phyloP scores from a whole-genome alignment of 1,139 yeast genomes.

The Taphrina wiesneri region DNA sequence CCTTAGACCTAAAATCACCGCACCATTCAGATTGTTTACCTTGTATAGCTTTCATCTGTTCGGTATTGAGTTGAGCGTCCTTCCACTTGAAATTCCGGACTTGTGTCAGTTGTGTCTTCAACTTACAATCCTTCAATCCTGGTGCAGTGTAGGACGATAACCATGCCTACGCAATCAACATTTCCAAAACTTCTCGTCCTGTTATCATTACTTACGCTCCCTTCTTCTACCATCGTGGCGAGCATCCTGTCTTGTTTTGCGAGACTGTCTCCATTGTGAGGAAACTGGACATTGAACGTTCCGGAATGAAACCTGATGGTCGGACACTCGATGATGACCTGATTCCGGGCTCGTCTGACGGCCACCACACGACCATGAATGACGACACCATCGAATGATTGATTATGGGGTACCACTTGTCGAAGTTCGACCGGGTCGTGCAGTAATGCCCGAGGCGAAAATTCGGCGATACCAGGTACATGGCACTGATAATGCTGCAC shows the following conservation, averaged over 20 bases:
- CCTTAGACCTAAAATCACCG: not conserved
- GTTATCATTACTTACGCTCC: not conserved
- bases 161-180: conserved; percentile 3
- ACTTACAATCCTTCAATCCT: conserved; percentile 24
- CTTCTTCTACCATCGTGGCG: conserved; percentile 3
- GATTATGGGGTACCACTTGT: conserved; percentile 36
- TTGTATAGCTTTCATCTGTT: conserved; percentile 35
- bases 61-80: conserved; percentile 36
- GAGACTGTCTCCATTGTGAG: conserved; percentile 10
- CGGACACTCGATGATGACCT: conserved; percentile 35
- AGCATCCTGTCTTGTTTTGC: not conserved
- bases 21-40: conserved; percentile 23
- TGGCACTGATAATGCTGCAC: conserved; percentile 3
- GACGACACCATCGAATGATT: conserved; percentile 35
- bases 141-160: conserved; percentile 34
- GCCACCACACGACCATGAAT: conserved; percentile 35
- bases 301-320: conserved; percentile 32
- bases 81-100: conserved; percentile 35
- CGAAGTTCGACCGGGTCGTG: conserved; percentile 37
- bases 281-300: conserved; percentile 36
- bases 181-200: not conserved
- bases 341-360: conserved; percentile 35
- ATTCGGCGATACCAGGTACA: conserved; percentile 38
- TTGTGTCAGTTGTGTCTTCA: conserved; percentile 33
- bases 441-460: conserved; percentile 37